These are phyloP conservation scores for Monilinia fructicola DNA, from an alignment of 2,329 filamentous ascomycete genomes.

Conservation along the genomic window DNA sequence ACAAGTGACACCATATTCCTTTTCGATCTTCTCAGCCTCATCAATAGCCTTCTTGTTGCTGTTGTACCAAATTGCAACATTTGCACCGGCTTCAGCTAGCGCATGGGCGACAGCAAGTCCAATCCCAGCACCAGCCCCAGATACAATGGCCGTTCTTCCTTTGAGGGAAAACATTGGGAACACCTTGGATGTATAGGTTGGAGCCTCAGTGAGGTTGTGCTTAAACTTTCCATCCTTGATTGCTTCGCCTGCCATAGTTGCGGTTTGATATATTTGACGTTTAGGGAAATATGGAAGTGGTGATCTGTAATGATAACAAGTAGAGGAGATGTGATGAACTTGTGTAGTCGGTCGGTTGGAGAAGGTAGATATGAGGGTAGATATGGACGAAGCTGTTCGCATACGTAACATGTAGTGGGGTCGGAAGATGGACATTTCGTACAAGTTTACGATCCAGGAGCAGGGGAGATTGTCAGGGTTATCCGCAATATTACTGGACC, in stretches of 20 bases:
- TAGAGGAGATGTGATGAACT: not conserved
- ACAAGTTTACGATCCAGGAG: not conserved
- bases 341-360: not conserved
- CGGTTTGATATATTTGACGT: not conserved
- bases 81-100: conserved; percentile 48
- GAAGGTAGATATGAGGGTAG: not conserved
- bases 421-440: conserved; percentile 8
- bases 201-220: conserved; percentile 54
- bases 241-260: conserved; percentile 28
- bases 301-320: not conserved
- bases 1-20: conserved; percentile 68
- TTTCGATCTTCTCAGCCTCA: conserved; percentile 62
- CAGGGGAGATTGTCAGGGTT: not conserved
- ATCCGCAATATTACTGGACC: not conserved
- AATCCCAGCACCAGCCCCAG: conserved; percentile 47
- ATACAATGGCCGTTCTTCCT: conserved; percentile 56
- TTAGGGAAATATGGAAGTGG: too few species aligned
- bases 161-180: conserved; percentile 61
- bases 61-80: conserved; percentile 56
- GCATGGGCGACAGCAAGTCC: conserved; percentile 48
- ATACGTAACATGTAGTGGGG: conserved; percentile 3
- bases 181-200: conserved; percentile 49
- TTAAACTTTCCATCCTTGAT: conserved; percentile 49
- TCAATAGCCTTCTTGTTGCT: conserved; percentile 63
- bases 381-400: not conserved